Evolutionary conservation across 1,139 yeast genomes (phyloP).

Genomic region (Ashbya aceris): DNA sequence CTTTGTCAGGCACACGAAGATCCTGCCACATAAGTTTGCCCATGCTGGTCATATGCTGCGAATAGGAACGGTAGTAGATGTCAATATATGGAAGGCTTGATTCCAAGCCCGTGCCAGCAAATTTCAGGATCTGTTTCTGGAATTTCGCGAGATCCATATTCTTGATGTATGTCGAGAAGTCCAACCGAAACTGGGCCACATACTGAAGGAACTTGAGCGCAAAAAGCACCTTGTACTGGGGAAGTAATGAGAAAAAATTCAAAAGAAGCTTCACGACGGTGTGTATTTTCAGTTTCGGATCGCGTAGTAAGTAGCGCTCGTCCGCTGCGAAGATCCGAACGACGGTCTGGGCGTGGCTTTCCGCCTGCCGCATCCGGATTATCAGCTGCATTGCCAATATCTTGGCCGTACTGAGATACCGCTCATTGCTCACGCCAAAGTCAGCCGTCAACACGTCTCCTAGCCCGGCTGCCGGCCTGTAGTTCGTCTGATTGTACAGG

Average conservation of each 20-base stretch:
- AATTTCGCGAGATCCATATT: constrained; percentile 18
- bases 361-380: constrained; percentile 14
- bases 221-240: constrained; percentile 19
- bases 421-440: constrained; percentile 16
- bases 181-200: constrained; percentile 16
- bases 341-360: constrained; percentile 11
- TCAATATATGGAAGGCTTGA: neutral
- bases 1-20: neutral
- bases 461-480: constrained; percentile 10
- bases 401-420: constrained; percentile 23
- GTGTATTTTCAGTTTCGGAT: constrained; percentile 15
- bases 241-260: constrained; percentile 19
- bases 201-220: constrained; percentile 28
- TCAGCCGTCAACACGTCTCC: constrained; percentile 23
- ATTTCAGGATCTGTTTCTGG: constrained; percentile 13
- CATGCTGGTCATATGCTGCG: constrained; percentile 1
- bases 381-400: constrained; percentile 24
- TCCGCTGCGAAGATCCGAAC: constrained; percentile 22
- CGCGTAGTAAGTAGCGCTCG: constrained; percentile 19
- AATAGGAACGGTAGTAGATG: constrained; percentile 5
- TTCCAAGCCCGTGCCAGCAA: constrained; percentile 2
- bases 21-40: constrained; percentile 7
- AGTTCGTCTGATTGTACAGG: constrained; percentile 21
- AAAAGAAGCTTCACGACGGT: constrained; percentile 22
- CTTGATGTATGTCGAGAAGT: constrained; percentile 19